Base-by-base conservation (phyloP, 2,329 filamentous ascomycete species). In the Colletotrichum sp. region DNA sequence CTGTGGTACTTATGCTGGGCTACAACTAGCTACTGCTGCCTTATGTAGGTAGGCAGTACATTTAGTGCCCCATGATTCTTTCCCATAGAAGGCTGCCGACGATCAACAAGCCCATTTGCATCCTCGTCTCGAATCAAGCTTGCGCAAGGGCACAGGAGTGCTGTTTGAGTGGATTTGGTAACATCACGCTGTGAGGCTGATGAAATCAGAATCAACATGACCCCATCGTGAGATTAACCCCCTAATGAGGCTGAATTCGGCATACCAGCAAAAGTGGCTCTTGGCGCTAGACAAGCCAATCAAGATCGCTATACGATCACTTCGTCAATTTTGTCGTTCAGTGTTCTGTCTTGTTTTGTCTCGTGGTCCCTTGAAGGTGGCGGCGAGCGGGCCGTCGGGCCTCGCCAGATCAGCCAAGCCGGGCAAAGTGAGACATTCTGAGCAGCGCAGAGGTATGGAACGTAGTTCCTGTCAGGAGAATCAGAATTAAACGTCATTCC, bases 221-320 rank as follows among this genome's bases (percentile, higher is more conserved):
- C 9, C 9, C 18, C 38, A 48, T 48, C 38, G 0, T 48, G 38
- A n/a, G 38, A 48, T n/a, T 3, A n/a, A n/a, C 9, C 38, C 18
- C 18, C 18, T 6, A 2, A 2, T n/a, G 18, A 43, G 2, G 1
- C 5, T n/a, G 5, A 2, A n/a, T 0, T 10, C 4, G 18, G 3
- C 38, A 48, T 48, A 2, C 38, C 38, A 43, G 5, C 5, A 43
- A 43, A 43, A n/a, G 18, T 18, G 16, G 38, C 38, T 0, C 18
- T 43, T n/a, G 38, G 38, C 16, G 18, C 38, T 12, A 48, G 18
- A 48, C 18, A 12, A 48, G 9, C 38, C 18, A 48, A n/a, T 48
- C 18, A 48, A 43, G 38, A 43, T 43, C 5, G 38, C 1, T 12
- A 9, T 43, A 10, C 18, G 38, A 43, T n/a, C 0, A n/a, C 9